A percentile compares a stretch with the other conserved stretches of the same genome.
Conservation (phyloP, 192 early-diverging fungal genomes). For the Coemansia sp. region DNA sequence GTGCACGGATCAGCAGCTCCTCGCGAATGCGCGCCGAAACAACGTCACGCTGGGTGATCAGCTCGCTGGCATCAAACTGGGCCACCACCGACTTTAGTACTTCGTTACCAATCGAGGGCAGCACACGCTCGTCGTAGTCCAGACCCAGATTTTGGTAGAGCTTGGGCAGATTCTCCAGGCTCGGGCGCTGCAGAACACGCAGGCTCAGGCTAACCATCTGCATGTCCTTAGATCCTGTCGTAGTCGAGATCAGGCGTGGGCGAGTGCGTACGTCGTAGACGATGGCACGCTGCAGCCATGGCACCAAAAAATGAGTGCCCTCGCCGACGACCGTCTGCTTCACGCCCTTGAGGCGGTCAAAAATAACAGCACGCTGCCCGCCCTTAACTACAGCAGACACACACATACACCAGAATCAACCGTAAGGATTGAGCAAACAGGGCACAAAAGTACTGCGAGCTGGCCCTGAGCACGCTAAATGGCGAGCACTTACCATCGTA, state of each 20-base stretch:
- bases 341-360: slow-evolving; percentile 93
- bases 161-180: slow-evolving; percentile 65
- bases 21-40: slow-evolving; percentile 90
- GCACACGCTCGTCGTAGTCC: slow-evolving; percentile 97
- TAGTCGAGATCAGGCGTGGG: slow-evolving; percentile 96
- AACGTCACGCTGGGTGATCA: slow-evolving; percentile 97
- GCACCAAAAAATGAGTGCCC: slow-evolving; percentile 96
- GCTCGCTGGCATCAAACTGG: slow-evolving; percentile 96
- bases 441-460: background rate
- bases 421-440: background rate
- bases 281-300: slow-evolving; percentile 93
- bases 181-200: slow-evolving; percentile 88
- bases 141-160: slow-evolving; percentile 90
- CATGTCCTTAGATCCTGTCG: slow-evolving; percentile 99
- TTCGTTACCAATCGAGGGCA: slow-evolving; percentile 98
- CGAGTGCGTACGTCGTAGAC: slow-evolving; percentile 90
- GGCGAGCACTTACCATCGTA: slow-evolving; percentile 77
- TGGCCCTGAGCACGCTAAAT: background rate
- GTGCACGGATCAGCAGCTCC: slow-evolving; percentile 87
- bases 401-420: background rate
- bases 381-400: slow-evolving; percentile 75
- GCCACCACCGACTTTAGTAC: slow-evolving; percentile 97
- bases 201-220: slow-evolving; percentile 95
- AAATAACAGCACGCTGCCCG: slow-evolving; percentile 94
- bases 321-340: slow-evolving; percentile 76